A percentile compares a stretch with the other conserved stretches of the same genome.
These are phyloP conservation scores for Dactylorhiza incarnata DNA, from an alignment of 106 monocot species.

Conservation along the genomic window DNA sequence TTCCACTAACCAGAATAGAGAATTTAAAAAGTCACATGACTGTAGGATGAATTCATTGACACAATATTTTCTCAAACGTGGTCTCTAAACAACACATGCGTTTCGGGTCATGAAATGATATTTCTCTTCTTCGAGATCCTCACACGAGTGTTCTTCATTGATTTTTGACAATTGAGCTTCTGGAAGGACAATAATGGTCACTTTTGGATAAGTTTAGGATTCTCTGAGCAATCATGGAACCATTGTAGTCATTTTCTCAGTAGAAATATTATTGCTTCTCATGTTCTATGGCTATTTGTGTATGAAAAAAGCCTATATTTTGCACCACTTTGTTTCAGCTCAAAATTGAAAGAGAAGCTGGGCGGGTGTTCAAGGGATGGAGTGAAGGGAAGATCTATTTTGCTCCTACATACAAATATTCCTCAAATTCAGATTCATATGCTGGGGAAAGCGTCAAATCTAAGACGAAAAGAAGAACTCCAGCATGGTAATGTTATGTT, in stretches of 20 bases:
- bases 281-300: not conserved
- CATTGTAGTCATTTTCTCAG: too few species aligned
- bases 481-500: slow-evolving; percentile 54
- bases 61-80: too few species aligned
- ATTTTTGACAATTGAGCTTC: too few species aligned
- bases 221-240: too few species aligned
- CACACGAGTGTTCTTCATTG: too few species aligned
- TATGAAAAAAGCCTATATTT: slow-evolving; percentile 1
- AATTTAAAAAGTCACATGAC: too few species aligned
- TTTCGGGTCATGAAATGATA: too few species aligned
- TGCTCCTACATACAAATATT: slow-evolving; percentile 89
- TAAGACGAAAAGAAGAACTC: slow-evolving; percentile 83
- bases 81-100: too few species aligned
- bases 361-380: slow-evolving; percentile 82
- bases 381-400: slow-evolving; percentile 85
- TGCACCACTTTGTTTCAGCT: slow-evolving; percentile 29
- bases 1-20: not conserved
- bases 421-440: slow-evolving; percentile 72
- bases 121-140: too few species aligned
- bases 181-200: too few species aligned
- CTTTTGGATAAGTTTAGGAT: too few species aligned
- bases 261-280: not conserved
- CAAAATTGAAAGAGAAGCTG: slow-evolving; percentile 77
- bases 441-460: slow-evolving; percentile 57
- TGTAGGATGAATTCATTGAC: too few species aligned